Conservation (phyloP, 1,139 yeast species). For the Suhomyces taliae region DNA sequence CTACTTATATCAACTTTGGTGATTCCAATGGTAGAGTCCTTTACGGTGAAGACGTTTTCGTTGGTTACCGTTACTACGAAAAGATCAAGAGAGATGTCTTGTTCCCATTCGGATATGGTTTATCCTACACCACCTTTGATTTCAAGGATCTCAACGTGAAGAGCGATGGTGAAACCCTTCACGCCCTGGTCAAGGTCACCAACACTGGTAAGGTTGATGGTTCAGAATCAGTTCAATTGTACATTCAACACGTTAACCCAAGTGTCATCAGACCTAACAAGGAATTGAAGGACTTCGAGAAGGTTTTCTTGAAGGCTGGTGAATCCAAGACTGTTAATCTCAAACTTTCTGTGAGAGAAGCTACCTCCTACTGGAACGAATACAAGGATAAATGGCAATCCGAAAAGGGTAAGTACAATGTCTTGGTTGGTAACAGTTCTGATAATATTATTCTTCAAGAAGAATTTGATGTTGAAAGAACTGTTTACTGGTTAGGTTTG, state of each 20-base stretch:
- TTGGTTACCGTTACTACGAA: slow-evolving; percentile 29
- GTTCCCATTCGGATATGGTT: slow-evolving; percentile 28
- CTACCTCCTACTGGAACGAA: slow-evolving; percentile 56
- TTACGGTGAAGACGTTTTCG: slow-evolving; percentile 29
- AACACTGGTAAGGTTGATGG: slow-evolving; percentile 46
- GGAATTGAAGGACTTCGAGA: slow-evolving; percentile 57
- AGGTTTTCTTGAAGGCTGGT: slow-evolving; percentile 45
- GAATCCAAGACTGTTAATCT: slow-evolving; percentile 37
- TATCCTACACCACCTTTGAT: slow-evolving; percentile 24
- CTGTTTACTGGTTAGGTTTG: slow-evolving; percentile 18
- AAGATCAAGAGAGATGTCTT: slow-evolving; percentile 19
- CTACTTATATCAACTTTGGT: slow-evolving; percentile 41
- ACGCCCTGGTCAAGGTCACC: slow-evolving; percentile 36
- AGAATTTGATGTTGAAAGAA: slow-evolving; percentile 12
- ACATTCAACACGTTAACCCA: slow-evolving; percentile 40
- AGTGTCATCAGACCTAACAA: slow-evolving; percentile 51
- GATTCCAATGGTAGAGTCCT: slow-evolving; percentile 24
- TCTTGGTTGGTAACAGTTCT: slow-evolving; percentile 44
- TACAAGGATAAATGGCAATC: slow-evolving; percentile 49
- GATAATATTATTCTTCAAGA: slow-evolving; percentile 21
- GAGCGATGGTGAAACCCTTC: slow-evolving; percentile 13
- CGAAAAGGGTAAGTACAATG: slow-evolving; percentile 49
- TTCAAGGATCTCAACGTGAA: slow-evolving; percentile 14
- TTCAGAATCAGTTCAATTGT: slow-evolving; percentile 48
- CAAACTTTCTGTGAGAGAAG: slow-evolving; percentile 43